Base-by-base conservation (phyloP, 495 filamentous ascomycete species). In the Penicillium ucsense region DNA sequence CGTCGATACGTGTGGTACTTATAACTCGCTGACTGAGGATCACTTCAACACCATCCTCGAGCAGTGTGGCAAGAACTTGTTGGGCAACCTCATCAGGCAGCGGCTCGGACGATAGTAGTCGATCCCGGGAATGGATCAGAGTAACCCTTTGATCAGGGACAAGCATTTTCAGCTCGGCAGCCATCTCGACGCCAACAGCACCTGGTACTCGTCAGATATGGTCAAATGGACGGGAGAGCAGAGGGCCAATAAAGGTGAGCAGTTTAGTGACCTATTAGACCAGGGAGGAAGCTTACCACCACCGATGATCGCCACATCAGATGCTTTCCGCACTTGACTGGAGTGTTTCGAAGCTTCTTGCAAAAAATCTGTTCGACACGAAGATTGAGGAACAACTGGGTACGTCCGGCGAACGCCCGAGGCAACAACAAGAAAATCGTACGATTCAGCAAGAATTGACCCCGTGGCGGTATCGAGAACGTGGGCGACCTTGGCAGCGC, bases 111-210 rank as follows among this genome's bases (percentile, higher is more conserved):
- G 81, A 85, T 4, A 88, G 71, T 3, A 86, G 71, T 48, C 73
- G 71, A 28, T 64, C 62, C 4, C 80, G 70, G 0, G 83, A 86
- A 59, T 88, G 84, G n/a, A 85, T 73, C 0, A 88, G 67, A 0
- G 77, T 83, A 20, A 88, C 74, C 34, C 73, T 71, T 35, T 79
- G 61, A 2, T 69, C 36, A 0, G 84, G 82, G n/a, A 78, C 62
- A 7, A 78, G 59, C 8, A 71, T 55, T 56, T 83, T 83, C 38
- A 85, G 56, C 60, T 88, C 84, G 8, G 80, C 73, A 0, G 84
- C 81, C 69, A 86, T 83, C 54, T 88, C 84, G 38, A 86, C 76
- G 7, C 84, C 84, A 3, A 86, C 83, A 6, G 84, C 83, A 10
- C 82, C 82, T 67, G 50, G 8, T 5, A 6, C 10, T 27, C 32